A percentile compares a stretch with the other conserved stretches of the same genome.
phyloP scores from a whole-genome alignment of 805 yeast genomes.

The Osmozyma mogii region DNA sequence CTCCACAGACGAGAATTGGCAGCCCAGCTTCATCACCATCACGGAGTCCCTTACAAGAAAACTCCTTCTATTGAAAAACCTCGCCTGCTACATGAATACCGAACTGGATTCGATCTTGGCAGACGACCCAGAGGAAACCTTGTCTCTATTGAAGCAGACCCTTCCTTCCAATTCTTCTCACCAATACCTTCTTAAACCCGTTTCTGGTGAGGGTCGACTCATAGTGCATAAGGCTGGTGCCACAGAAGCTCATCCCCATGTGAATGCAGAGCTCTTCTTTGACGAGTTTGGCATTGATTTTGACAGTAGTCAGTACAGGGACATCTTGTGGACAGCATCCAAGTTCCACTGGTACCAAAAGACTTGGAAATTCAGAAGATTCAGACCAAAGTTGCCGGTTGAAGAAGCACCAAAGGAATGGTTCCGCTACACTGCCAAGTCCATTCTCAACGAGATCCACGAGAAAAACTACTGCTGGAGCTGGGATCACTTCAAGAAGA shows the following conservation, averaged over 20 bases:
- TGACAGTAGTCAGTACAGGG: conserved; percentile 79
- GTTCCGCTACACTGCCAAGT: conserved; percentile 75
- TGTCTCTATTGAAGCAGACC: conserved; percentile 40
- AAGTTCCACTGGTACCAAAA: conserved; percentile 70
- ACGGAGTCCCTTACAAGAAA: conserved; percentile 64
- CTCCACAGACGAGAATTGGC: conserved; percentile 81
- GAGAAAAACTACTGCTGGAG: conserved; percentile 76
- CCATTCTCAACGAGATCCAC: conserved; percentile 72
- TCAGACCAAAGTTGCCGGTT: conserved; percentile 52
- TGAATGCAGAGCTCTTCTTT: conserved; percentile 67
- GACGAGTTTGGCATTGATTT: conserved; percentile 85
- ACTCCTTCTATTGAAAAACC: conserved; percentile 61
- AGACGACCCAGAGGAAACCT: conserved; percentile 41
- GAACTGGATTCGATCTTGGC: conserved; percentile 42
- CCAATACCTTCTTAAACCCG: conserved; percentile 73
- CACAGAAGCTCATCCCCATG: conserved; percentile 59
- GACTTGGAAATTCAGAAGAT: conserved; percentile 65
- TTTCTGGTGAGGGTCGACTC: conserved; percentile 78
- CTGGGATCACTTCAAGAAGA: conserved; percentile 70
- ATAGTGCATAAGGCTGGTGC: conserved; percentile 75
- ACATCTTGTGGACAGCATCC: conserved; percentile 72
- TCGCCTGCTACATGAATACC: conserved; percentile 82
- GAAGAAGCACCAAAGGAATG: conserved; percentile 67
- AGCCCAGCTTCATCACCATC: conserved; percentile 74
- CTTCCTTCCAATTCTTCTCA: conserved; percentile 22